Evolutionary conservation across 2,329 filamentous ascomycete genomes (phyloP), one percentile per base, ranked within the genome.

Genomic region (Penicillium sp.): DNA sequence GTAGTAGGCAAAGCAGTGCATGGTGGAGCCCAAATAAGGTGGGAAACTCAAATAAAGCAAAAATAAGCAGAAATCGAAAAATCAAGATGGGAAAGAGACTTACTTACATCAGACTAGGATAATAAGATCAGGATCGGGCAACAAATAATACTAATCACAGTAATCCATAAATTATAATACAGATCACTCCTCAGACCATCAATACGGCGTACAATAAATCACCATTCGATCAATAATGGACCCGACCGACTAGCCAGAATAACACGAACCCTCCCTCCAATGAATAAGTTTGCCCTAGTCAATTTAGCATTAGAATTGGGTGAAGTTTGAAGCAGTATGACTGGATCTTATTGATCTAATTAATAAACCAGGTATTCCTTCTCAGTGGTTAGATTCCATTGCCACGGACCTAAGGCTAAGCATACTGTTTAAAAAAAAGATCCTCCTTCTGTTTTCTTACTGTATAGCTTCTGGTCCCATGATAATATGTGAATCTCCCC

Each of bases 21-120:
- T 22, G 22, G 51, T 54, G 51, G 51, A 54, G 35, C 51, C 45
- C 24, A 54, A 54, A 54, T 54, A 54, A 54, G 51, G 51, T 54
- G 51, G 35, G 37, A 54, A 54, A 54, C 35, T 40, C 51, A 54
- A 40, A 24, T 24, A 22, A 15, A 53, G 17, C 9, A 33, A 33
- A 12, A 33, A 33, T 12, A 15, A 12, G 9, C 15, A 53, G 10
- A 26, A 28, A 40, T 38, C 7, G 17, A 40, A 54, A 49, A 30
- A 30, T 19, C 26, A 49, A 13, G 9, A 54, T 24, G 19, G 37
- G 51, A 40, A 40, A 38, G 51, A 38, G 51, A 54, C 33, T n/a
- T n/a, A n/a, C n/a, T n/a, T 54, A 28, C 4, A 33, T 26, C 6
- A 9, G n/a, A 35, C 49, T 33, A 35, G 28, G n/a, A 33, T 30